A percentile compares a stretch with the other conserved stretches of the same genome.
Conservation (phyloP, 2,329 filamentous ascomycete genomes). For the Aspergillus brasiliensis region DNA sequence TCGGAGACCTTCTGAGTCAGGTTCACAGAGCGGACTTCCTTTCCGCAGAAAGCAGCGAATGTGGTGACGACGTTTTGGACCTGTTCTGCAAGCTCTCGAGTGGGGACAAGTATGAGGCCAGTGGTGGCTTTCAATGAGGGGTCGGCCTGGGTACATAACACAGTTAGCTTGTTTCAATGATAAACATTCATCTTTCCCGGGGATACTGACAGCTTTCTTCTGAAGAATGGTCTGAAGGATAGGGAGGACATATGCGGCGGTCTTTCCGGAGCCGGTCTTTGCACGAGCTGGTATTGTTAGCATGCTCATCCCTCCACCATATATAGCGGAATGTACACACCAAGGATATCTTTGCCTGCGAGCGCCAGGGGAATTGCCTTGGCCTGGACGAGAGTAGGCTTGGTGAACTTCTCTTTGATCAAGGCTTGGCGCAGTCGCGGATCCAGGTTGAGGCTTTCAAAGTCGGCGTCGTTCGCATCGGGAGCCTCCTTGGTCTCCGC, state of each 20-base stretch:
- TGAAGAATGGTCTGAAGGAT: constrained; percentile 82
- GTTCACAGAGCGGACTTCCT: constrained; percentile 80
- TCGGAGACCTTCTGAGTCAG: constrained; percentile 89
- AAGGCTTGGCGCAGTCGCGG: constrained; percentile 82
- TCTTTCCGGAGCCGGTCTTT: constrained; percentile 96
- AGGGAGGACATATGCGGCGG: constrained; percentile 90
- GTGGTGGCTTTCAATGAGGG: constrained; percentile 57
- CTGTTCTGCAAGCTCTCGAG: constrained; percentile 90
- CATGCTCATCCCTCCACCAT: not conserved
- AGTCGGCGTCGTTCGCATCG: constrained; percentile 54
- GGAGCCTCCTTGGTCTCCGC: constrained; percentile 28
- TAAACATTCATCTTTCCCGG: not conserved
- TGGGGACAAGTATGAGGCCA: constrained; percentile 89
- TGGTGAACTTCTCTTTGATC: constrained; percentile 77
- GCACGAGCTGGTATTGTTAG: constrained; percentile 66
- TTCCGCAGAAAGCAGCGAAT: constrained; percentile 80
- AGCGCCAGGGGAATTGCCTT: constrained; percentile 86
- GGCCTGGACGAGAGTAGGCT: constrained; percentile 85
- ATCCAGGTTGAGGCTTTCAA: constrained; percentile 79
- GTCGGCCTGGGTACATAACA: constrained; percentile 30
- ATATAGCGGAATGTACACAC: constrained; percentile 31
- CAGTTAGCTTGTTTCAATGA: constrained; percentile 5
- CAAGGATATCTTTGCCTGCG: constrained; percentile 82
- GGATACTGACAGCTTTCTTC: constrained; percentile 63
- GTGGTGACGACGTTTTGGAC: constrained; percentile 76